Conservation (phyloP, 768 basidiomycete species). For the Rubroboletus pulcherrimus region DNA sequence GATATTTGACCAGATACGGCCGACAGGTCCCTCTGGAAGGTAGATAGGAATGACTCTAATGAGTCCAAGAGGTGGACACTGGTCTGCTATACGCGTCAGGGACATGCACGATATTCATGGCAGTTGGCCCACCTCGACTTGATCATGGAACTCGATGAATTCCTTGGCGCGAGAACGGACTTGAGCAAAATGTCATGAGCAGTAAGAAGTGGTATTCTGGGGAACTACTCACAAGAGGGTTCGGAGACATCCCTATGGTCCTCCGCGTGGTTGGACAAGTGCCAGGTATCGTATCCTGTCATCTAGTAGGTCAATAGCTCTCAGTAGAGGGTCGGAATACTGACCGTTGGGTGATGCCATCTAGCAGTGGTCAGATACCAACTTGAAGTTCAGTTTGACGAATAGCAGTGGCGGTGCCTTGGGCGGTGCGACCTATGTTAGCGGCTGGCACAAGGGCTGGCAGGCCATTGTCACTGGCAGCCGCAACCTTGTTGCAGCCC, state of each 20-base stretch:
- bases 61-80: conserved; percentile 84
- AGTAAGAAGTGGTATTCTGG: not conserved
- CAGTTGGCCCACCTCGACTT: conserved; percentile 63
- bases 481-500: conserved; percentile 4
- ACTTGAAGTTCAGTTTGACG: not conserved
- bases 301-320: not conserved
- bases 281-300: conserved; percentile 6
- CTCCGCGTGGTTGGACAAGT: not conserved
- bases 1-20: conserved; percentile 96
- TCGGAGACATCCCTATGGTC: not conserved
- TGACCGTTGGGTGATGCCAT: conserved; percentile 16
- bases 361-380: not conserved
- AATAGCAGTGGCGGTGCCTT: conserved; percentile 12
- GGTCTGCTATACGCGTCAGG: conserved; percentile 48
- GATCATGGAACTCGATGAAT: conserved; percentile 85
- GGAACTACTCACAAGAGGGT: conserved; percentile 16
- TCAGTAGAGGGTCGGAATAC: not conserved
- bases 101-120: not conserved
- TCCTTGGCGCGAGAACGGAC: conserved; percentile 49
- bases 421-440: no score
- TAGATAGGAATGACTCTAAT: conserved; percentile 87
- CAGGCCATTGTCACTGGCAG: not conserved
- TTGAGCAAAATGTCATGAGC: conserved; percentile 10
- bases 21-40: conserved; percentile 91
- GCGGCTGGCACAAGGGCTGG: no score